Base-by-base conservation (phyloP, 257 asterid species). In the Salvia miltiorrhiza region DNA sequence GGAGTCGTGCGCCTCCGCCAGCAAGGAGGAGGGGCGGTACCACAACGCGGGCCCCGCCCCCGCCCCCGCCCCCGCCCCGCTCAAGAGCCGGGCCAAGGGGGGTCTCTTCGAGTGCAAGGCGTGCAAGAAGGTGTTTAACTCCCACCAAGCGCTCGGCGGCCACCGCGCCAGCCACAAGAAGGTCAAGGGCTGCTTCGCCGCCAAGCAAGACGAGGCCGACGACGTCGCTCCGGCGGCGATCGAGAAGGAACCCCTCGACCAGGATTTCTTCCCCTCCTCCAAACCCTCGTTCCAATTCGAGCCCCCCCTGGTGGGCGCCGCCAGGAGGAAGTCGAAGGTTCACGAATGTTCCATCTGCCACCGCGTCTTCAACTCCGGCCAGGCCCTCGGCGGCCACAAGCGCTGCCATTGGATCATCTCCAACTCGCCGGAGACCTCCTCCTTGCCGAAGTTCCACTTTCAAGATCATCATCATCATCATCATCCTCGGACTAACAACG, bases 341-440 rank as follows among this genome's bases (percentile, higher is more conserved):
- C 96, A 93, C 60, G 96, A 90, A 57, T 94, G 97, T 76, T 83
- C 97, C 16, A 91, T 94, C n/a, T 94, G 99, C 19, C 97, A 94
- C 45, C 77, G 96, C 45, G 85, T 87, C 41, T 94, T 94, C 23
- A 75, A 89, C 9, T 84, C 99, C 0, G 99, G 99, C 3, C 99
- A 91, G 73, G 99, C 97, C 2, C 80, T 94, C 0, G 99, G 99
- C 10, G 99, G 99, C 0, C 99, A 94, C 79, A 94, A 94, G 66
- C 81, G 99, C 43, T 91, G 99, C 58, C 99, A 94, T 65, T 91
- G 99, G 99, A 87, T 94, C 82, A 83, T 88, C 1, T 82, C 96
- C 2, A 84, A 85, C 32, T 57, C 95, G 21, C 82, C 83, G 14
- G 89, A 80, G 39, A 55, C 88, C 0, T 62, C 80, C n/a, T 56